Evolutionary conservation across 768 basidiomycete genomes (phyloP).

Genomic region (Jaapia argillacea): DNA sequence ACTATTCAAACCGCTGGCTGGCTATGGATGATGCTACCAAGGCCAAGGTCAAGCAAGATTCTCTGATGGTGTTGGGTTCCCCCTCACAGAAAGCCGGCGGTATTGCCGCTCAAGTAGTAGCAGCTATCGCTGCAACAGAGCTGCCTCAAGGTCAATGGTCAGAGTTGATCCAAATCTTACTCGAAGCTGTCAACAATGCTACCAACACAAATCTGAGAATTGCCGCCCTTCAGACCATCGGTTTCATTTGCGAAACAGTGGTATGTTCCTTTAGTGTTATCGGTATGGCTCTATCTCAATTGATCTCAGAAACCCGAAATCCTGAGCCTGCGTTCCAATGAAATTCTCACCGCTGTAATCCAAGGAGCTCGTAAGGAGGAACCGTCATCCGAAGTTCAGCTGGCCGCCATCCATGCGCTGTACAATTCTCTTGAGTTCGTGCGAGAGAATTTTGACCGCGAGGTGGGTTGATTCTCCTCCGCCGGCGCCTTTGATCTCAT

Average conservation of each 20-base stretch:
- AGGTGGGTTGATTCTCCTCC: conserved; percentile 42
- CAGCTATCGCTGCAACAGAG: conserved; percentile 91
- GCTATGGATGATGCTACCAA: conserved; percentile 57
- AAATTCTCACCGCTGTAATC: conserved; percentile 96
- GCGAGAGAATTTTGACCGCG: conserved; percentile 94
- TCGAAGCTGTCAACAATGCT: conserved; percentile 77
- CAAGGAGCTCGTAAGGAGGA: conserved; percentile 98
- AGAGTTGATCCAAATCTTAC: conserved; percentile 78
- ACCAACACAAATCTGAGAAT: conserved; percentile 68
- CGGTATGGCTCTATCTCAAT: conserved; percentile 8
- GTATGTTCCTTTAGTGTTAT: conserved; percentile 39
- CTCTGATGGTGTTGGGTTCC: conserved; percentile 76
- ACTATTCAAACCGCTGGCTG: conserved; percentile 76
- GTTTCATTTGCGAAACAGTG: conserved; percentile 94
- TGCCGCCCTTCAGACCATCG: conserved; percentile 89
- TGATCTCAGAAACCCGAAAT: conserved; percentile 80
- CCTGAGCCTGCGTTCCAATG: conserved; percentile 81
- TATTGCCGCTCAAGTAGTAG: conserved; percentile 88
- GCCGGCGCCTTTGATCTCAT: conserved; percentile 3
- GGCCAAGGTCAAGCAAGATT: conserved; percentile 79
- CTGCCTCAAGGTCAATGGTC: conserved; percentile 84
- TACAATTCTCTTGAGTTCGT: conserved; percentile 97
- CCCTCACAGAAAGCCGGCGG: conserved; percentile 61
- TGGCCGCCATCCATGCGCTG: conserved; percentile 86
- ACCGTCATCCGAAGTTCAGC: conserved; percentile 80